phyloP scores from a whole-genome alignment of 306 rosid species.

The Hippophae tibetana region DNA sequence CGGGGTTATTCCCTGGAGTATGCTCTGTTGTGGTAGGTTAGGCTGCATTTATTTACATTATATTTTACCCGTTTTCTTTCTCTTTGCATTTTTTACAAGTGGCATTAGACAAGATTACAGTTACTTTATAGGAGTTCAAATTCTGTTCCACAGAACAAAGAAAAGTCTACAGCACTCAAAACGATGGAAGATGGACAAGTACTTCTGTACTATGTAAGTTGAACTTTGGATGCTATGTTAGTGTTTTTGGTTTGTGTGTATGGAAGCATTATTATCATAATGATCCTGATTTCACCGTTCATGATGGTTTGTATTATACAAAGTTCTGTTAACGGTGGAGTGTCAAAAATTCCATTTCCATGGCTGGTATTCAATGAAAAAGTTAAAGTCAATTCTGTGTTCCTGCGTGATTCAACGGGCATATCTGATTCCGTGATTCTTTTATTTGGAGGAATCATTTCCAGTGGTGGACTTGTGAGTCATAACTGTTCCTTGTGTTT shows the following conservation, averaged over 20 bases:
- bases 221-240: conserved; percentile 10
- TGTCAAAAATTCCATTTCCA: conserved; percentile 77
- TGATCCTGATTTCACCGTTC: conserved; percentile 10
- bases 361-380: conserved; percentile 96
- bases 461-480: conserved; percentile 37
- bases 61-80: not conserved
- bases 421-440: conserved; percentile 76
- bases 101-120: too few relatives aligned
- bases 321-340: conserved; percentile 78
- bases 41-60: not conserved
- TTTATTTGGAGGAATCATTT: conserved; percentile 73
- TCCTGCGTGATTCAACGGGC: conserved; percentile 88
- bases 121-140: too few relatives aligned
- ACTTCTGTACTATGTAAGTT: conserved; percentile 33
- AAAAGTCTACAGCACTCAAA: conserved; percentile 67
- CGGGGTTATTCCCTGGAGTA: conserved; percentile 80
- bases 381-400: conserved; percentile 88
- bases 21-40: conserved; percentile 86
- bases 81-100: too few relatives aligned
- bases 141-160: conserved; percentile 58
- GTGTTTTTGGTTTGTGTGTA: not conserved
- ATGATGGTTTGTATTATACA: conserved; percentile 17
- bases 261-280: conserved; percentile 12
- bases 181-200: conserved; percentile 95
- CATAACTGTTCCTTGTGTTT: conserved; percentile 1